These are phyloP conservation scores for Phlyctochytrium planicorne DNA, from an alignment of 192 early-diverging fungal genomes.

Conservation along the genomic window DNA sequence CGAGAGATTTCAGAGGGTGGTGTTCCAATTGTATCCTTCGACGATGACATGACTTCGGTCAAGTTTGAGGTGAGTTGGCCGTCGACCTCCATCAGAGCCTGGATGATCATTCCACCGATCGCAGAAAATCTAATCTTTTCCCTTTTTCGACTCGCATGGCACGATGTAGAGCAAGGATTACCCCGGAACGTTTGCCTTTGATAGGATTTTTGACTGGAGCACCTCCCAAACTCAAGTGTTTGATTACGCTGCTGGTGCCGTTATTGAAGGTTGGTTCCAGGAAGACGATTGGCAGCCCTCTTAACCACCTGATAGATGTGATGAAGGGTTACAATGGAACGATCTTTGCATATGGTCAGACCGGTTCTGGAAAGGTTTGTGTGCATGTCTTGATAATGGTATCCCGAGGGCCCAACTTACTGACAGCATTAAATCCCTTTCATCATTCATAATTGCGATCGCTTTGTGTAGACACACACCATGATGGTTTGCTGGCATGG, in stretches of 20 bases:
- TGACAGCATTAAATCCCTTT: slow-evolving; percentile 2
- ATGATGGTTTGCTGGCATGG: slow-evolving; percentile 43
- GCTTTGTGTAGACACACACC: slow-evolving; percentile 39
- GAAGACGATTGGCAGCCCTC: slow-evolving; percentile 6
- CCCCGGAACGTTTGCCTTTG: slow-evolving; percentile 83
- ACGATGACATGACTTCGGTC: slow-evolving; percentile 71
- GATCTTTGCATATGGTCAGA: slow-evolving; percentile 99
- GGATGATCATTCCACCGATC: not conserved
- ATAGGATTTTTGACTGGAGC: slow-evolving; percentile 84
- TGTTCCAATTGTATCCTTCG: slow-evolving; percentile 77
- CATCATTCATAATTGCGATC: not conserved
- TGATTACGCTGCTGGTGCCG: slow-evolving; percentile 86
- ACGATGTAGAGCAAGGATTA: slow-evolving; percentile 43
- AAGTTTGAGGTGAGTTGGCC: slow-evolving; percentile 47
- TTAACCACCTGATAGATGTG: slow-evolving; percentile 67
- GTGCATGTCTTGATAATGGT: slow-evolving; percentile 97
- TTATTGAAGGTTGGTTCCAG: slow-evolving; percentile 84
- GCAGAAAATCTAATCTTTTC: not conserved
- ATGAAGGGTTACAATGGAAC: slow-evolving; percentile 98
- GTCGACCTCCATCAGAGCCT: not conserved
- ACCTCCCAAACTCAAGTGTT: slow-evolving; percentile 85
- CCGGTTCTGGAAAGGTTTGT: slow-evolving; percentile 88
- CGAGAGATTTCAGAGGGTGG: slow-evolving; percentile 90
- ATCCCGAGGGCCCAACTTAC: not conserved
- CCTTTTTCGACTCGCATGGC: not conserved